These are phyloP conservation scores for Claviceps fusiformis DNA, from an alignment of 2,329 filamentous ascomycete species.

Conservation along the genomic window DNA sequence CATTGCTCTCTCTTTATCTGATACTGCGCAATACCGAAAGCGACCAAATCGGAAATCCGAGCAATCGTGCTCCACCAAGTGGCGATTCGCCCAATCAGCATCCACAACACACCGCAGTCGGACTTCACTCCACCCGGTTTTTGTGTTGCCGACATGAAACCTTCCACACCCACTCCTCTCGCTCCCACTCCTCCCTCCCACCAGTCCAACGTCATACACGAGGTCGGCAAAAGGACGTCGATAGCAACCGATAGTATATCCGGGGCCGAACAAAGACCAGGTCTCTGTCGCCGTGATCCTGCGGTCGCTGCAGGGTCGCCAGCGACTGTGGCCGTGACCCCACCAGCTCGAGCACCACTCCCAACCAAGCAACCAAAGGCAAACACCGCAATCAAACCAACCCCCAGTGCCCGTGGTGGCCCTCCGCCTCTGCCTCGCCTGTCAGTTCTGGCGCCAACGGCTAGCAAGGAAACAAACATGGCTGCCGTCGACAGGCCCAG, in stretches of 20 bases:
- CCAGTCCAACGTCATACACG: neutral
- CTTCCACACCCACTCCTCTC: constrained; percentile 9
- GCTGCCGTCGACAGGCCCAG: constrained; percentile 31
- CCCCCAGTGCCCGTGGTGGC: constrained; percentile 8
- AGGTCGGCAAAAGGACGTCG: neutral
- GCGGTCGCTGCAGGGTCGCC: constrained; percentile 4
- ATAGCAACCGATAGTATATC: neutral
- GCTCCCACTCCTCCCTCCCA: constrained; percentile 10
- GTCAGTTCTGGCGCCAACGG: constrained; percentile 17
- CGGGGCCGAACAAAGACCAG: neutral
- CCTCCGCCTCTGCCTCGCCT: constrained; percentile 15
- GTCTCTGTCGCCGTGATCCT: constrained; percentile 8
- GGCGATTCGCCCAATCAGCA: constrained; percentile 5
- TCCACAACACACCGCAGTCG: neutral
- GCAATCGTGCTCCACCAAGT: constrained; percentile 1
- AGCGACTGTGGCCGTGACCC: constrained; percentile 8
- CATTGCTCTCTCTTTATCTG: constrained; percentile 2
- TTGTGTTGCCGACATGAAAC: constrained; percentile 11
- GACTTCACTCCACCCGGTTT: constrained; percentile 5
- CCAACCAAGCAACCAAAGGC: constrained; percentile 9
- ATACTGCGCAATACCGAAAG: constrained; percentile 1
- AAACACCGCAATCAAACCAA: constrained; percentile 12
- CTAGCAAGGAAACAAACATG: constrained; percentile 32
- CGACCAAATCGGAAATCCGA: constrained; percentile 16
- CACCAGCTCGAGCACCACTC: constrained; percentile 12